Evolutionary conservation across 1,139 yeast genomes (phyloP).

Genomic region (Blastobotrys ciferrii): DNA sequence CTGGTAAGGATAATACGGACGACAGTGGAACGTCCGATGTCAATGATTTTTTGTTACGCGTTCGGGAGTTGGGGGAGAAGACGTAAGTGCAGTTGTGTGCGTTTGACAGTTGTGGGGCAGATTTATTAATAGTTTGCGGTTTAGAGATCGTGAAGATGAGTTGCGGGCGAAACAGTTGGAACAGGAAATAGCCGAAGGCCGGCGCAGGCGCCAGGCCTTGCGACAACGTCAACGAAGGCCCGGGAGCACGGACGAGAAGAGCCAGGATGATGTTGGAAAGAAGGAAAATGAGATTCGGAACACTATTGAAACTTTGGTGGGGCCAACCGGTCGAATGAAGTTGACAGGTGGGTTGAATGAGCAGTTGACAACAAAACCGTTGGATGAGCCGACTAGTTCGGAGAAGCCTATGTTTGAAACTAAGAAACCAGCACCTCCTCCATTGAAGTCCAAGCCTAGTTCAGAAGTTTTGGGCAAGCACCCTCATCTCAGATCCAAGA

Average conservation of each 20-base stretch:
- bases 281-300: slow-evolving; percentile 26
- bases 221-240: slow-evolving; percentile 21
- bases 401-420: no score
- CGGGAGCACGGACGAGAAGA: slow-evolving; percentile 3
- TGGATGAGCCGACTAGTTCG: background rate
- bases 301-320: slow-evolving; percentile 26
- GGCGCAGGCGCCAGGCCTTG: slow-evolving; percentile 33
- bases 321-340: slow-evolving; percentile 20
- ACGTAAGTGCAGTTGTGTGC: slow-evolving; percentile 25
- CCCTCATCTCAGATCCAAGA: background rate
- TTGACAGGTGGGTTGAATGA: slow-evolving; percentile 6
- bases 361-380: background rate
- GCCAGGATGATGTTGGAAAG: slow-evolving; percentile 10
- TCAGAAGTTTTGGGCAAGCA: background rate
- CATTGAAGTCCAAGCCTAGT: background rate
- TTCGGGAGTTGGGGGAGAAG: slow-evolving; percentile 38
- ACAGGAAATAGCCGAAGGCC: slow-evolving; percentile 35
- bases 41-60: slow-evolving; percentile 36
- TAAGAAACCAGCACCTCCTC: background rate
- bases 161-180: slow-evolving; percentile 37
- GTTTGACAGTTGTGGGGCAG: background rate
- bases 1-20: background rate
- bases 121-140: slow-evolving; percentile 6
- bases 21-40: slow-evolving; percentile 29
- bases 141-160: slow-evolving; percentile 38